Conservation (phyloP, 2,329 filamentous ascomycete genomes). For the Claviceps spartinae region DNA sequence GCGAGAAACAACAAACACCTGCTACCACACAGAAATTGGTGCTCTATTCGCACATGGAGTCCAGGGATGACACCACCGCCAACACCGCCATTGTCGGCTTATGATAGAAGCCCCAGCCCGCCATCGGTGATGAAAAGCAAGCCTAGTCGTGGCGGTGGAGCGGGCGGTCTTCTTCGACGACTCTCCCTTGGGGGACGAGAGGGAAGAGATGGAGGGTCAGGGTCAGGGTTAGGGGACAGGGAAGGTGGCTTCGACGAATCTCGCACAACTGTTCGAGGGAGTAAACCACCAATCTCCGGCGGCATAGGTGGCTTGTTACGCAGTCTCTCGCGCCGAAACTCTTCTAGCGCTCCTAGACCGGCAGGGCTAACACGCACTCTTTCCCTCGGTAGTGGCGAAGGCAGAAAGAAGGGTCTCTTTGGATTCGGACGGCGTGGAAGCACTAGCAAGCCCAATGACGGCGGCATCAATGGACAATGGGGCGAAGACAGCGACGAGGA, state of each 20-base stretch:
- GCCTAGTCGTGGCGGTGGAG: slow-evolving; percentile 10
- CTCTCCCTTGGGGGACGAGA: slow-evolving; percentile 18
- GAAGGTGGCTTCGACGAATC: slow-evolving; percentile 21
- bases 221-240: neutral
- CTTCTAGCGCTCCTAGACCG: slow-evolving; percentile 23
- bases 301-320: slow-evolving; percentile 29
- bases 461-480: slow-evolving; percentile 43
- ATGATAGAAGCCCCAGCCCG: slow-evolving; percentile 28
- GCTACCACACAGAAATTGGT: slow-evolving; percentile 88
- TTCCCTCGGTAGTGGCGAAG: slow-evolving; percentile 44
- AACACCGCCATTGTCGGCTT: slow-evolving; percentile 43
- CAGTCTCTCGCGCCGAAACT: slow-evolving; percentile 26
- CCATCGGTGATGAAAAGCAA: slow-evolving; percentile 10
- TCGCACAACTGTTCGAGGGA: slow-evolving; percentile 25
- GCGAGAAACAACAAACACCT: slow-evolving; percentile 82
- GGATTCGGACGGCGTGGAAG: slow-evolving; percentile 29
- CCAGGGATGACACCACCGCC: slow-evolving; percentile 63
- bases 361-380: slow-evolving; percentile 40
- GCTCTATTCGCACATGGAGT: slow-evolving; percentile 73
- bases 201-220: neutral
- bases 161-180: slow-evolving; percentile 29
- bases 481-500: slow-evolving; percentile 31
- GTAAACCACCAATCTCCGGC: slow-evolving; percentile 36
- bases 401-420: slow-evolving; percentile 28
- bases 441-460: slow-evolving; percentile 29